phyloP scores from a whole-genome alignment of 1,139 yeast species.

The Yamadazyma triangularis region DNA sequence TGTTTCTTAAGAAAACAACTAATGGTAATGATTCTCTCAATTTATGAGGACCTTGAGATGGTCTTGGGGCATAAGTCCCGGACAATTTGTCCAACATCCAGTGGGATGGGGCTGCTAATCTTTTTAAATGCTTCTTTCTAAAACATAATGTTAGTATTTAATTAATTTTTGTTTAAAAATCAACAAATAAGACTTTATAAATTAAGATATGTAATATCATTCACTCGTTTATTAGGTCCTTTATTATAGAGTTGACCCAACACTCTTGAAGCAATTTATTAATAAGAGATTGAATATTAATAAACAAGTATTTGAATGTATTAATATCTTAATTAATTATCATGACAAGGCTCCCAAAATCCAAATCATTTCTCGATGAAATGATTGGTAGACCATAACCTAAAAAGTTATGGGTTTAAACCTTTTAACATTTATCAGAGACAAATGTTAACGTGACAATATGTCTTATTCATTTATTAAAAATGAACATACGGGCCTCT shows the following conservation, averaged over 20 bases:
- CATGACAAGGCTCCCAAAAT: conserved; percentile 31
- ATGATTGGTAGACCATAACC: conserved; percentile 9
- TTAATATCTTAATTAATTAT: conserved; percentile 12
- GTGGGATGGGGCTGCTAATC: conserved; percentile 79
- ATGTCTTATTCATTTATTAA: not conserved
- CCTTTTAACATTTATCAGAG: no score
- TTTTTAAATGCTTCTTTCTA: conserved; percentile 35
- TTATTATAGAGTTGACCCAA: not conserved
- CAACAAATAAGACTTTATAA: no score
- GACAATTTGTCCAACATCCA: conserved; percentile 99
- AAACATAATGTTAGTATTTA: not conserved
- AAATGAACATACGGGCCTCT: conserved; percentile 81
- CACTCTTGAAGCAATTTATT: not conserved
- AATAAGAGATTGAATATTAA: not conserved
- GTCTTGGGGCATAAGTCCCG: conserved; percentile 99
- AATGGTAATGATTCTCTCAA: conserved; percentile 98
- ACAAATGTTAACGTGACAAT: no score
- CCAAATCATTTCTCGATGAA: conserved; percentile 10
- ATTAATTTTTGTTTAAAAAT: not conserved
- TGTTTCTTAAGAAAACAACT: conserved; percentile 97
- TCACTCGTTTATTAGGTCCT: not conserved
- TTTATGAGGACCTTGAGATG: conserved; percentile 99
- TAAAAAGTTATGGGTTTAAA: no score
- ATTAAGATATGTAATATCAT: not conserved
- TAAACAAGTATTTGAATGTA: not conserved